Percentiles rank a stretch among this genome's conserved stretches.
Conservation (phyloP, 2,329 filamentous ascomycete genomes). For the Penicillium polonicum region DNA sequence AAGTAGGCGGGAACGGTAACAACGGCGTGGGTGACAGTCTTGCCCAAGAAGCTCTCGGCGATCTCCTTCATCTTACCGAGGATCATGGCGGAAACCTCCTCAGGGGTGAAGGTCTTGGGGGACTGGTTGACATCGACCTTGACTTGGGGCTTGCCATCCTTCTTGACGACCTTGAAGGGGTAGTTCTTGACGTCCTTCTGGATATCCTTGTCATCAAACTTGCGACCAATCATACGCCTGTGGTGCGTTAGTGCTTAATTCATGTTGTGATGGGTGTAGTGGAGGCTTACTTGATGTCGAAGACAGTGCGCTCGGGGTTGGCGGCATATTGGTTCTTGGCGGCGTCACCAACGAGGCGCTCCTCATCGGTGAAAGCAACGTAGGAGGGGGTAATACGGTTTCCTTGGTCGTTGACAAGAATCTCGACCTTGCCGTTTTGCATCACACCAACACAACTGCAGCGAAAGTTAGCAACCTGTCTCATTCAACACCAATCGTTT, state of each 20-base stretch:
- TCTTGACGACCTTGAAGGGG: slow-evolving; percentile 89
- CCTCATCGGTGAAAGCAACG: slow-evolving; percentile 94
- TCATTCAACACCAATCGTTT: no score
- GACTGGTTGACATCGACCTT: slow-evolving; percentile 61
- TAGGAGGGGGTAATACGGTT: slow-evolving; percentile 95
- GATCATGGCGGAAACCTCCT: slow-evolving; percentile 67
- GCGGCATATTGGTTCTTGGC: slow-evolving; percentile 91
- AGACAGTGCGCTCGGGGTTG: slow-evolving; percentile 75
- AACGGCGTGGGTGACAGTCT: slow-evolving; percentile 64
- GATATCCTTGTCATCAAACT: slow-evolving; percentile 79
- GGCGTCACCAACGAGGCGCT: slow-evolving; percentile 94
- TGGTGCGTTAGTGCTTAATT: slow-evolving; percentile 32
- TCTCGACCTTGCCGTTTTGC: slow-evolving; percentile 92
- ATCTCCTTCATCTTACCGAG: slow-evolving; percentile 67
- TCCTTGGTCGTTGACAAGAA: slow-evolving; percentile 94
- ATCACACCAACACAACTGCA: slow-evolving; percentile 89
- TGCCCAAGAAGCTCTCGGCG: slow-evolving; percentile 61
- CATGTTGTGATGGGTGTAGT: background rate
- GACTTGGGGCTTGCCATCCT: slow-evolving; percentile 85
- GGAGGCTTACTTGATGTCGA: slow-evolving; percentile 74
- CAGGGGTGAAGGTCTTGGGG: slow-evolving; percentile 63
- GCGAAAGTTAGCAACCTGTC: slow-evolving; percentile 33
- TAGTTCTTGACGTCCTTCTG: slow-evolving; percentile 97
- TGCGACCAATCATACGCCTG: slow-evolving; percentile 81
- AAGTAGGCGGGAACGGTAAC: slow-evolving; percentile 97